A percentile compares a stretch with the other conserved stretches of the same genome.
These are phyloP conservation scores for Cetraspora pellucida DNA, from an alignment of 192 early-diverging fungal genomes.

Conservation along the genomic window DNA sequence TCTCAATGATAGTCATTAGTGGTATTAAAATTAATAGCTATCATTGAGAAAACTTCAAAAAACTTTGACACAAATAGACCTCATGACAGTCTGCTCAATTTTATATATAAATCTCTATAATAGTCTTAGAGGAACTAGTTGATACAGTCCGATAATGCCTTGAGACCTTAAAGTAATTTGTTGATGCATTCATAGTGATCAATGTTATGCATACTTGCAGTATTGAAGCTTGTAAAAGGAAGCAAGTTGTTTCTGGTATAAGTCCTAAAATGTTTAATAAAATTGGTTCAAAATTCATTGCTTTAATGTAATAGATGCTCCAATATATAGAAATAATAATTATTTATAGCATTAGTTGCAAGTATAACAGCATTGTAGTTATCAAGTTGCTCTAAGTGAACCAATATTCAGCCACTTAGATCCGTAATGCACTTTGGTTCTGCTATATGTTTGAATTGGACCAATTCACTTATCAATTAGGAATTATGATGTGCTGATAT, in stretches of 20 bases:
- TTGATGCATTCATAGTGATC: too few relatives aligned
- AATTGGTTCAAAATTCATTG: background rate
- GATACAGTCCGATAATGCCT: slow-evolving; percentile 3
- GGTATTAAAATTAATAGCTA: slow-evolving; percentile 18
- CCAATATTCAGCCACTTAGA: background rate
- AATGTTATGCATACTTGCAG: too few relatives aligned
- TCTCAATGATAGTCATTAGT: slow-evolving; percentile 11
- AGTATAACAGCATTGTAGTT: background rate
- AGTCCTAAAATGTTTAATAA: slow-evolving; percentile 1
- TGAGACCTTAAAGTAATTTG: background rate
- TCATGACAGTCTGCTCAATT: background rate
- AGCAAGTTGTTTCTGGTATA: too few relatives aligned
- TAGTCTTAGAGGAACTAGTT: background rate
- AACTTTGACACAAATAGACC: background rate
- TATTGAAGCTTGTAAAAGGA: too few relatives aligned
- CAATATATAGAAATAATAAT: slow-evolving; percentile 8
- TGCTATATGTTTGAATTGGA: too few relatives aligned
- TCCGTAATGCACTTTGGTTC: background rate
- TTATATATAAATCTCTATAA: background rate
- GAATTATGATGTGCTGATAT: background rate
- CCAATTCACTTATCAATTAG: background rate
- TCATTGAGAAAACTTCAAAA: slow-evolving; percentile 16
- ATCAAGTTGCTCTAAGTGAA: background rate
- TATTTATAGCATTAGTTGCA: slow-evolving; percentile 2
- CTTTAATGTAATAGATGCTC: background rate